Conservation (phyloP, 805 yeast species). For the Barnettozyma californica region DNA sequence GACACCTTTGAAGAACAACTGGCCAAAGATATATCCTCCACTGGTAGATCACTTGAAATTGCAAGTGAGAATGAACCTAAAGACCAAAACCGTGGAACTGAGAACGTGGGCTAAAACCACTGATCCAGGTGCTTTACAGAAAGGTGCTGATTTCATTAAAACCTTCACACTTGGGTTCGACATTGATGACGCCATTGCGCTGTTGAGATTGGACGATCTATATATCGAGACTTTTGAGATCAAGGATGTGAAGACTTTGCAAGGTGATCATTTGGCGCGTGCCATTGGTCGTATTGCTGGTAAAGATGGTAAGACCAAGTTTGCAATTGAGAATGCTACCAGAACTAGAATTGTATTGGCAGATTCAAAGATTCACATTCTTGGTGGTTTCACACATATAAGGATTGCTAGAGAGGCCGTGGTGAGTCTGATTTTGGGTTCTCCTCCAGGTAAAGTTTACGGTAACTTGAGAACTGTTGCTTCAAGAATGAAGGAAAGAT, state of each 20-base stretch:
- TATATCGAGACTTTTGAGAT: slow-evolving; percentile 96
- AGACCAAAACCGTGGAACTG: slow-evolving; percentile 81
- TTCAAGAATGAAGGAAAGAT: slow-evolving; percentile 94
- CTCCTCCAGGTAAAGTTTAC: slow-evolving; percentile 97
- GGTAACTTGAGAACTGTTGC: slow-evolving; percentile 97
- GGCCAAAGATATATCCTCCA: slow-evolving; percentile 96
- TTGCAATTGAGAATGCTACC: slow-evolving; percentile 97
- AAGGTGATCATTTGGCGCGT: slow-evolving; percentile 95
- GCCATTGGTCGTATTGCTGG: slow-evolving; percentile 99
- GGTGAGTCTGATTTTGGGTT: slow-evolving; percentile 89
- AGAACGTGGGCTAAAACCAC: slow-evolving; percentile 76
- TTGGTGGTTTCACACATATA: slow-evolving; percentile 96
- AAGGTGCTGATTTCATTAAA: slow-evolving; percentile 94
- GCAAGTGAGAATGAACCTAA: slow-evolving; percentile 93
- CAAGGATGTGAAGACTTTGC: slow-evolving; percentile 92
- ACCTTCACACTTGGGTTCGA: slow-evolving; percentile 97
- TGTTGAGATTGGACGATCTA: slow-evolving; percentile 88
- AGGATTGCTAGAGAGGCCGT: slow-evolving; percentile 98
- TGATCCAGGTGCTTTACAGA: slow-evolving; percentile 92
- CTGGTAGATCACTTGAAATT: slow-evolving; percentile 89
- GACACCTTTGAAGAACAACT: slow-evolving; percentile 83
- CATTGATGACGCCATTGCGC: slow-evolving; percentile 93
- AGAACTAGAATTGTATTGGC: slow-evolving; percentile 97
- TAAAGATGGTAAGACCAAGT: slow-evolving; percentile 97
- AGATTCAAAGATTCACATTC: slow-evolving; percentile 90